Evolutionary conservation across 805 yeast genomes (phyloP).

Genomic region (Wickerhamiella allomyrinae): DNA sequence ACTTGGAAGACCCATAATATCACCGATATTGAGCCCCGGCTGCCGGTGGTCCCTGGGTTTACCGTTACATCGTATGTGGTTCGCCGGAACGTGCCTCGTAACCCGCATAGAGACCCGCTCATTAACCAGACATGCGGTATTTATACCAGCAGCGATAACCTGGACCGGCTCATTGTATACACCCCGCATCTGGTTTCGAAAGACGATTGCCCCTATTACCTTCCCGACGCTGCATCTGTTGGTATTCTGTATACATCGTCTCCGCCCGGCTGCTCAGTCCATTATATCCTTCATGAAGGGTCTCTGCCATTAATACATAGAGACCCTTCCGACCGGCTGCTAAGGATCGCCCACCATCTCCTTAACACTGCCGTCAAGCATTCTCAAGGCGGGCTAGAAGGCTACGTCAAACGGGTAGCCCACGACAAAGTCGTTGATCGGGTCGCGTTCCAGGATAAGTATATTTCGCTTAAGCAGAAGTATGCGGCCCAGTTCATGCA

Average conservation of each 20-base stretch:
- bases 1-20: constrained; percentile 5
- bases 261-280: constrained; percentile 41
- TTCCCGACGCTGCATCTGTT: constrained; percentile 74
- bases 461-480: constrained; percentile 65
- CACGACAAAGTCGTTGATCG: constrained; percentile 81
- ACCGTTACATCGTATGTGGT: constrained; percentile 31
- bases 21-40: constrained; percentile 8
- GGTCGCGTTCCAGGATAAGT: constrained; percentile 68
- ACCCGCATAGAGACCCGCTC: constrained; percentile 70
- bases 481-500: constrained; percentile 64
- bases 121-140: constrained; percentile 73
- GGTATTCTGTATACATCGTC: constrained; percentile 41
- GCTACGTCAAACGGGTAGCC: constrained; percentile 75
- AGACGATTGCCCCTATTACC: constrained; percentile 67
- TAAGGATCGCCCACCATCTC: constrained; percentile 70
- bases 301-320: constrained; percentile 5
- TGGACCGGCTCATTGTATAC: constrained; percentile 45
- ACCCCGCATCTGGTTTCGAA: constrained; percentile 53
- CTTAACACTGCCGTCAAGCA: constrained; percentile 72
- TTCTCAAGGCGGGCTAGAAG: constrained; percentile 67
- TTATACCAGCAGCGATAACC: constrained; percentile 20
- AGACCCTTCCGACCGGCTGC: constrained; percentile 37
- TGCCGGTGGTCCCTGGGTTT: constrained; percentile 5
- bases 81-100: constrained; percentile 83
- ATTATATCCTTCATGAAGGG: constrained; percentile 49